These are phyloP conservation scores for Nigrospora sphaerica DNA, from an alignment of 2,329 filamentous ascomycete genomes.

Conservation along the genomic window DNA sequence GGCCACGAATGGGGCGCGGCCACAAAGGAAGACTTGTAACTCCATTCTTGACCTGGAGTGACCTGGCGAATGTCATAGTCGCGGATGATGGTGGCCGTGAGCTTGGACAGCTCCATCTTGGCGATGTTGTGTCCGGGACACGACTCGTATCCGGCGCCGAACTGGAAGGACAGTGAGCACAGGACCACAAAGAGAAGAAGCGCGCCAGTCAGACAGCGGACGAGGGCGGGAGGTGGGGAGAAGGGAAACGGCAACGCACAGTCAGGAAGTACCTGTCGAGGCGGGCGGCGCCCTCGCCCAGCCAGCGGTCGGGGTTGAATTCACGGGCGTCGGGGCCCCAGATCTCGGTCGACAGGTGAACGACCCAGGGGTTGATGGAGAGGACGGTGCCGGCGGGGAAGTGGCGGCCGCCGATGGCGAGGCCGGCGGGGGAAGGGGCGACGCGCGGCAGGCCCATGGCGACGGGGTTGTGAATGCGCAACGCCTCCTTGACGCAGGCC, in stretches of 20 bases:
- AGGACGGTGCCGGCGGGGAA: slow-evolving; percentile 6
- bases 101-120: slow-evolving; percentile 10
- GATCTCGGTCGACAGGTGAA: slow-evolving; percentile 4
- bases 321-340: slow-evolving; percentile 5
- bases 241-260: no score
- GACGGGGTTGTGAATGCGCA: slow-evolving; percentile 13
- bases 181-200: no score
- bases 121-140: slow-evolving; percentile 11
- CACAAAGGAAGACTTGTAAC: slow-evolving; percentile 7
- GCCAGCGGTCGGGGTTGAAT: slow-evolving; percentile 8
- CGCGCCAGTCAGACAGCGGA: no score
- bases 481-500: slow-evolving; percentile 16
- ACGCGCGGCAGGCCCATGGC: slow-evolving; percentile 5
- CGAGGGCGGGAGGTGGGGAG: no score
- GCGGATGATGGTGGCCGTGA: slow-evolving; percentile 9
- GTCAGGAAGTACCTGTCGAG: slow-evolving; percentile 5
- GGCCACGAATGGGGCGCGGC: slow-evolving; percentile 9
- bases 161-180: neutral
- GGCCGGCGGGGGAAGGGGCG: slow-evolving; percentile 3
- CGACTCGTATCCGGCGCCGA: slow-evolving; percentile 1
- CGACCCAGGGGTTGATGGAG: slow-evolving; percentile 5
- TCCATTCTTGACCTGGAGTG: slow-evolving; percentile 8
- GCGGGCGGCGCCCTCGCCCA: neutral
- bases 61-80: slow-evolving; percentile 11
- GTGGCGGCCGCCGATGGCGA: slow-evolving; percentile 3